Base-by-base conservation (phyloP, 768 basidiomycete genomes). In the Leccinum incarnatum region DNA sequence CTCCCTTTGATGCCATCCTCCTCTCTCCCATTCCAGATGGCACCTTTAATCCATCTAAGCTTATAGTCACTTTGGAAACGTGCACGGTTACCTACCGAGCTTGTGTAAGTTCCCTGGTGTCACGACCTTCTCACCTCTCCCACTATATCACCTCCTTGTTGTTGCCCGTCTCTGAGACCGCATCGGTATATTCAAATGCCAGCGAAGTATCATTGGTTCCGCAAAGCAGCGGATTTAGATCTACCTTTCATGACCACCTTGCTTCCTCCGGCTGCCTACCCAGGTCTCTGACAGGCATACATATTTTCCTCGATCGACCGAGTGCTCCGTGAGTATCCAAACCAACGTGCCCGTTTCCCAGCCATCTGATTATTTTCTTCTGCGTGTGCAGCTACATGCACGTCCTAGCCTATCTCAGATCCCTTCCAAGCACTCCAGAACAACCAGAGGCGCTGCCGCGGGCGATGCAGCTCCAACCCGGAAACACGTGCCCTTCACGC, bases 291-390 rank as follows among this genome's bases (percentile, higher is more conserved):
- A 74, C 75, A 37, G 77, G 72, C 47, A 72, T 92, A 36, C 88
- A 91, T 61, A 65, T 93, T 14, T 94, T 94, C 74, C 76, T 94
- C 23, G 91, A 94, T 68, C 79, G 91, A 25, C 81, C 91, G 1
- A 91, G 91, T 64, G 77, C 84, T 30, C 87, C 91, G 89, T 92
- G 73, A 78, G 90, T 81, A 10, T 12, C n/a, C 30, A 8, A 36
- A 12, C 6, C 23, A 17, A 12, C 32, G 3, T 17, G 9, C 54
- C 52, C 53, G 47, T 53, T 7, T 10, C 25, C 50, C 51, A 25
- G 10, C 53, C 12, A 53, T 57, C 58, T 52, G 42, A 60, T 52
- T 25, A 54, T 30, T 29, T 12, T 49, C 1, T 4, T 17, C 12
- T 46, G 7, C 23, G 2, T 17, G 45, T 32, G 29, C 58, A 93